These are phyloP conservation scores for Populus ilicifolia DNA, from an alignment of 345 rosid genomes.

Conservation along the genomic window DNA sequence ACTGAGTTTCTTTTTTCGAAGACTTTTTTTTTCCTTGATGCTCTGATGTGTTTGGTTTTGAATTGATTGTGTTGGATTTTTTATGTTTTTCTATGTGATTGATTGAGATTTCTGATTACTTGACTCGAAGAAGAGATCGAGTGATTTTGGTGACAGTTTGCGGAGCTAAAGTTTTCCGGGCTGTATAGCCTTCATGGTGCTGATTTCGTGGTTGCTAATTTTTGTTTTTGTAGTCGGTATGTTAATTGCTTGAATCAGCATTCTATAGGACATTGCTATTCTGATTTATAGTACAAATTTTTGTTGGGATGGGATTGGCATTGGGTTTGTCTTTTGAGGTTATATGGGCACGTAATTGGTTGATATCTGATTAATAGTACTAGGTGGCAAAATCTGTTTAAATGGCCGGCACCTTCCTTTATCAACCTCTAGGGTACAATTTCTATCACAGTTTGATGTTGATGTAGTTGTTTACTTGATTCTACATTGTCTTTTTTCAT, in stretches of 20 bases:
- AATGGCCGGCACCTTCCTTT: not conserved
- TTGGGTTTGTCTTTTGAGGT: not conserved
- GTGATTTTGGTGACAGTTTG: conserved; percentile 5
- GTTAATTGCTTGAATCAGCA: not conserved
- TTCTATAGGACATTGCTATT: not conserved
- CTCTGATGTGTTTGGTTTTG: conserved; percentile 6
- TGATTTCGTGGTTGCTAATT: not conserved
- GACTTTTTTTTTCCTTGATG: not conserved
- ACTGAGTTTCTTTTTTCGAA: not conserved
- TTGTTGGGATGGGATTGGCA: not conserved
- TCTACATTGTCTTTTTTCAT: not conserved
- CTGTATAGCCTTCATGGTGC: not conserved
- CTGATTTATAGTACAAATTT: not conserved
- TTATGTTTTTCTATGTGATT: not conserved
- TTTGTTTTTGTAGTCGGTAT: not conserved
- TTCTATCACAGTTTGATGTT: not conserved
- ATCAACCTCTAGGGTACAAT: not conserved
- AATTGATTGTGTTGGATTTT: not conserved
- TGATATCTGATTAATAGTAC: not conserved
- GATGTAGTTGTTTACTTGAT: not conserved
- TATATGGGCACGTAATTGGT: not conserved
- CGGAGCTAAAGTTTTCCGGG: not conserved
- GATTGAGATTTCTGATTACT: not conserved
- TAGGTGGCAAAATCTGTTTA: not conserved
- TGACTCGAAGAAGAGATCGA: not conserved